Conservation (phyloP, 495 filamentous ascomycete species). For the Tuber calosporum region DNA sequence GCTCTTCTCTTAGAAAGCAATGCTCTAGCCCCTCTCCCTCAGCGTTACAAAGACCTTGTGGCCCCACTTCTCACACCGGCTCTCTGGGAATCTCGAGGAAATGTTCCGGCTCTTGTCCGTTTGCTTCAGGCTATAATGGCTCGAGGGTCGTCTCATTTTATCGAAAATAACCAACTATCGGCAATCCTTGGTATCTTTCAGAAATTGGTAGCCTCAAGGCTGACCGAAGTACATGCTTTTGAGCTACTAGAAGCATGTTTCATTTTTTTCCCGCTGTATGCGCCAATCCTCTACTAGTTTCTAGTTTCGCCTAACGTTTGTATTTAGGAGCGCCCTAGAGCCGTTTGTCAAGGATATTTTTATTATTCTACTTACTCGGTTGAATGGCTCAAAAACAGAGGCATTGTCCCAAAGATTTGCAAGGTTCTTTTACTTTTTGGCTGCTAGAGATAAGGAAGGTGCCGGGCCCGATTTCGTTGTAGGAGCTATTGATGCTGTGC, state of each 20-base stretch:
- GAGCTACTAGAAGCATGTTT: conserved; percentile 80
- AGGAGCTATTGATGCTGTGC: conserved; percentile 67
- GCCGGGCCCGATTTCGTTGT: conserved; percentile 87
- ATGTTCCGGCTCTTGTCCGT: conserved; percentile 80
- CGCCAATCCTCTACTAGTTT: not conserved
- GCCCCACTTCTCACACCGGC: conserved; percentile 63
- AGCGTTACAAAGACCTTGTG: conserved; percentile 69
- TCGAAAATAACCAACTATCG: conserved; percentile 68
- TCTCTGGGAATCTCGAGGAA: conserved; percentile 85
- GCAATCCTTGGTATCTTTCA: conserved; percentile 87
- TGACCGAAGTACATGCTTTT: conserved; percentile 74
- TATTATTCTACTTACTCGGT: conserved; percentile 69
- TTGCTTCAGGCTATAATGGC: conserved; percentile 77
- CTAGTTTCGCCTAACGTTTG: conserved; percentile 37
- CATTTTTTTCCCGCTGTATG: conserved; percentile 58
- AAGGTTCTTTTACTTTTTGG: conserved; percentile 86
- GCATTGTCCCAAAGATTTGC: conserved; percentile 72
- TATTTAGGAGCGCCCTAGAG: conserved; percentile 54
- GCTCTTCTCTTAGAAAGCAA: conserved; percentile 80
- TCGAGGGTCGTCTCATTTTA: conserved; percentile 62
- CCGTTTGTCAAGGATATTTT: conserved; percentile 74
- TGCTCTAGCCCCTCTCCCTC: conserved; percentile 61
- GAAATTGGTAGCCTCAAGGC: conserved; percentile 63
- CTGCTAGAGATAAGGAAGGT: conserved; percentile 66
- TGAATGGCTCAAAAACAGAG: conserved; percentile 72